These are phyloP conservation scores for Podila clonocystis DNA, from an alignment of 192 early-diverging fungal species.

Conservation along the genomic window DNA sequence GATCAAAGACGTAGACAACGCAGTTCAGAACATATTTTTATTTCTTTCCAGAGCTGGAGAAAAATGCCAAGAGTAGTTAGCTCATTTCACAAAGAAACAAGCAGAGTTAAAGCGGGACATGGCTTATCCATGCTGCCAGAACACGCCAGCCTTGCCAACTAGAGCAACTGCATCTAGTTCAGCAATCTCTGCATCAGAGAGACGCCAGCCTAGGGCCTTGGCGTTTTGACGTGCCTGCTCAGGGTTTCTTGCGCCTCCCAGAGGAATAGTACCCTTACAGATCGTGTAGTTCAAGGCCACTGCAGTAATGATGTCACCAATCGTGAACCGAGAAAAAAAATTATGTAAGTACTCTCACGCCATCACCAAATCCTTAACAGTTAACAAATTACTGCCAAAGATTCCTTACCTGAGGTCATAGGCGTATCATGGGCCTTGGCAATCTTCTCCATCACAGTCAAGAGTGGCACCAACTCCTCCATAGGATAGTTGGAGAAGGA, in stretches of 20 bases:
- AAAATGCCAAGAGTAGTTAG: too few relatives aligned
- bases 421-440: constrained; percentile 35
- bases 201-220: constrained; percentile 52
- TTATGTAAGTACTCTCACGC: background rate
- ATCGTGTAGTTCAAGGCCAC: constrained; percentile 62
- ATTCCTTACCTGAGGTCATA: constrained; percentile 40
- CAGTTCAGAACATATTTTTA: too few relatives aligned
- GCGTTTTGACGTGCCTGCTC: constrained; percentile 57
- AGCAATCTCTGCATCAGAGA: constrained; percentile 53
- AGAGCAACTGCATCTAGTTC: constrained; percentile 52
- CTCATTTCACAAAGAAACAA: background rate
- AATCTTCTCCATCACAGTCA: constrained; percentile 36
- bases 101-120: background rate
- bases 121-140: constrained; percentile 61
- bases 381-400: background rate
- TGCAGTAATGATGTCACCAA: background rate
- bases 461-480: constrained; percentile 26
- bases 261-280: constrained; percentile 57
- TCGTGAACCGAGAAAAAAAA: background rate
- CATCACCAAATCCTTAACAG: background rate
- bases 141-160: constrained; percentile 29
- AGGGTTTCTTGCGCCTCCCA: constrained; percentile 56
- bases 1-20: too few relatives aligned
- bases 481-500: constrained; percentile 44
- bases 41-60: too few relatives aligned